A percentile compares a stretch with the other conserved stretches of the same genome.
Conservation (phyloP, 106 monocot genomes). For the Vanilla planifolia region DNA sequence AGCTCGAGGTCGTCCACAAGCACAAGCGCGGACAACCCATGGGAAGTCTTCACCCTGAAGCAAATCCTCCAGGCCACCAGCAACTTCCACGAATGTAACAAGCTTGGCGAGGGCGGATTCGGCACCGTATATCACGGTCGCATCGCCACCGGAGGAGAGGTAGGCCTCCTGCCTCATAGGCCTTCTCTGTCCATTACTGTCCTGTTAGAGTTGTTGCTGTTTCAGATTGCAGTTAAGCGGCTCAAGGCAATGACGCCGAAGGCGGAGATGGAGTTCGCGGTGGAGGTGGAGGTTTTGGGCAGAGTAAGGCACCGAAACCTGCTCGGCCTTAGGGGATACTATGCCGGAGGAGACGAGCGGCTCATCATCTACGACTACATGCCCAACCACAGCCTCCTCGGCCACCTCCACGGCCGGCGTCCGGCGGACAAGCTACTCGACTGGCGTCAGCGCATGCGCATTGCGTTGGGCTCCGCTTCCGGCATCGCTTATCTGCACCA, state of each 20-base stretch:
- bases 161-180: background rate
- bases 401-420: slow-evolving; percentile 22
- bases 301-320: slow-evolving; percentile 48
- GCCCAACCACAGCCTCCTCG: slow-evolving; percentile 39
- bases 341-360: slow-evolving; percentile 28
- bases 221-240: slow-evolving; percentile 38
- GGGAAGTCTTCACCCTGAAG: slow-evolving; percentile 34
- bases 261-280: slow-evolving; percentile 46
- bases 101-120: slow-evolving; percentile 60
- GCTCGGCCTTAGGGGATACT: slow-evolving; percentile 31
- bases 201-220: background rate
- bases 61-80: slow-evolving; percentile 38
- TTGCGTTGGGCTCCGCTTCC: slow-evolving; percentile 21
- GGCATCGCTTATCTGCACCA: slow-evolving; percentile 26
- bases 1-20: slow-evolving; percentile 3
- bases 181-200: too few species aligned
- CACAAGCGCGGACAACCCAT: background rate
- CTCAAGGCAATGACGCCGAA: slow-evolving; percentile 35
- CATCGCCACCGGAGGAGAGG: slow-evolving; percentile 35
- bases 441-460: slow-evolving; percentile 18
- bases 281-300: slow-evolving; percentile 42
- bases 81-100: slow-evolving; percentile 35
- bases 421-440: slow-evolving; percentile 3
- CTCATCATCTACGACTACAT: slow-evolving; percentile 49
- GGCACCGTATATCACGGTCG: slow-evolving; percentile 46